Evolutionary conservation across 306 rosid genomes (phyloP), one percentile per base, ranked within the genome.

Genomic region (Pyrus betulifolia): DNA sequence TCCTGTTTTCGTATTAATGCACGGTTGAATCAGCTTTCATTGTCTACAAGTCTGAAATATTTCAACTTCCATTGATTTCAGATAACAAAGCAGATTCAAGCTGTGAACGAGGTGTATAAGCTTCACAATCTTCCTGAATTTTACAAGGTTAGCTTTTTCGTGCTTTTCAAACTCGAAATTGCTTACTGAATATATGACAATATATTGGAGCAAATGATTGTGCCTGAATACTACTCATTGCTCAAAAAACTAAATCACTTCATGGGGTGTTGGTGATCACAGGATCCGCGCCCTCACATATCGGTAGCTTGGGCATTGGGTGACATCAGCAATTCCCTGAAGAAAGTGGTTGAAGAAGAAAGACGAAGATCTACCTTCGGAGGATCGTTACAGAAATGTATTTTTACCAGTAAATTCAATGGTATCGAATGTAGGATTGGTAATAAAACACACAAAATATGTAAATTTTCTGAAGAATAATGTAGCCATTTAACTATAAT

Each of bases 61-160:
- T 54, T 69, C 4, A 61, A 5, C 51, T 78, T 74, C 74, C 25
- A 75, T 72, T 63, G 67, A 14, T 82, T 90, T 79, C 97, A 95
- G 97, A 92, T 90, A 78, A 82, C 45, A 69, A 89, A 81, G 82
- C 97, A 89, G 85, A 90, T 95, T 86, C 88, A 88, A 85, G 78
- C 75, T 58, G 92, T 89, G 61, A 90, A 95, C 82, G 88, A 88
- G 71, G 82, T 88, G 83, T 95, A 92, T 83, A 95, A 82, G 88
- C 87, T 95, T 81, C 98, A 95, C 73, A 92, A 87, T 82, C 97
- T 95, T 80, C 97, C 97, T 28, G 96, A 92, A 73, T 95, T 92
- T 84, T 90, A 95, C 79, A 80, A 91, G 93, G 97, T 87, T 57
- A 67, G 89, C 68, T 2, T 71, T 63, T 8, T 23, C n/a, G 11